A percentile compares a stretch with the other conserved stretches of the same genome.
These are phyloP conservation scores for Phytophthora europaea DNA, from an alignment of 352 stramenopile genomes.

Conservation along the genomic window DNA sequence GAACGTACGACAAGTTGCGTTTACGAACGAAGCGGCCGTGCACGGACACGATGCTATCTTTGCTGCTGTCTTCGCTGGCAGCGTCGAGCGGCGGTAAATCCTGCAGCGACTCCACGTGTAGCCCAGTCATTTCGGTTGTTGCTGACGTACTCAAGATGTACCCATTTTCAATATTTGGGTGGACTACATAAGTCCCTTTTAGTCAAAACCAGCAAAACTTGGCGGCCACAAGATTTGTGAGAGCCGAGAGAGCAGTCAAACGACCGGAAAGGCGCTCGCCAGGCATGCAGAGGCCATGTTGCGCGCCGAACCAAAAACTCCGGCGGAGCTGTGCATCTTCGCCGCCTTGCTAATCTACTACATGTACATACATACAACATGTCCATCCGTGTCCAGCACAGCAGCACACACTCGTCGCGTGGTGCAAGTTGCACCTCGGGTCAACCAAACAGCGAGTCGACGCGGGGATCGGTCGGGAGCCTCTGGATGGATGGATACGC, in stretches of 20 bases:
- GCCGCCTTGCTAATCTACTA: background rate
- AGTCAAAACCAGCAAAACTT: background rate
- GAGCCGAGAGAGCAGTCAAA: background rate
- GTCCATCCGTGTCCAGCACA: background rate
- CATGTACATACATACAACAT: too few species aligned
- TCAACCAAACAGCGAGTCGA: constrained; percentile 11
- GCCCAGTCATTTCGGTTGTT: constrained; percentile 30
- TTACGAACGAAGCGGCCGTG: constrained; percentile 82
- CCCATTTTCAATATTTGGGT: background rate
- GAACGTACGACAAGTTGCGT: constrained; percentile 79
- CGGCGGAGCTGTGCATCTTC: background rate
- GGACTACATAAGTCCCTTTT: too few species aligned
- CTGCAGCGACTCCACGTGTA: constrained; percentile 17
- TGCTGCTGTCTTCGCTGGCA: constrained; percentile 7
- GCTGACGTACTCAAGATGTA: background rate
- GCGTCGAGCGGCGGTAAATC: constrained; percentile 25
- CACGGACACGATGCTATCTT: constrained; percentile 38
- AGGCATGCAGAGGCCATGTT: background rate
- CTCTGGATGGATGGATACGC: constrained; percentile 21
- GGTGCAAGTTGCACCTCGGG: constrained; percentile 21
- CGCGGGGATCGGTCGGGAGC: constrained; percentile 22
- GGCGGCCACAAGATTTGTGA: background rate
- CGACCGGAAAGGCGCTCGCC: background rate
- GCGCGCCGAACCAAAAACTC: background rate
- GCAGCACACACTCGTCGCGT: background rate